Percentiles rank a stretch among this genome's conserved stretches.
Conservation (phyloP, 805 yeast genomes). For the Kodamaea kaohsiungensis region DNA sequence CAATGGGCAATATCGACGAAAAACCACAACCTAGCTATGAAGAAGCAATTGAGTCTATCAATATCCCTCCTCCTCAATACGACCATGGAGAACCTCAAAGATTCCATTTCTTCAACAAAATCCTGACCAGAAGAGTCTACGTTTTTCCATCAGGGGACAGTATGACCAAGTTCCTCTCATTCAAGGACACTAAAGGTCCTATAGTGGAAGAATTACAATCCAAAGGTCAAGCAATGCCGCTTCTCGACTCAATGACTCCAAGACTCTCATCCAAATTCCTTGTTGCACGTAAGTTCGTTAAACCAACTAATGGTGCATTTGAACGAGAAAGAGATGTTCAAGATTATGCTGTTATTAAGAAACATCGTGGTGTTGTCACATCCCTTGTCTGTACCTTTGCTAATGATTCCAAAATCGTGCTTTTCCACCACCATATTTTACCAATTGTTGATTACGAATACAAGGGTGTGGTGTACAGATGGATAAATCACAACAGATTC, state of each 20-base stretch:
- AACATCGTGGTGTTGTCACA: conserved; percentile 2
- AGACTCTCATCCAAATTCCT: conserved; percentile 1
- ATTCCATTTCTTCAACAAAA: background rate
- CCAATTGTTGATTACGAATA: conserved; percentile 11
- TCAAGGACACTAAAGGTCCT: background rate
- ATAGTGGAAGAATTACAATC: conserved; percentile 1
- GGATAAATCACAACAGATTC: conserved; percentile 3
- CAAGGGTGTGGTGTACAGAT: conserved; percentile 9
- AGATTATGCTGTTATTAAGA: conserved; percentile 3
- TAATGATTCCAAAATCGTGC: conserved; percentile 2
- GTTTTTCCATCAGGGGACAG: conserved; percentile 4
- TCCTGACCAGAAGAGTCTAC: background rate
- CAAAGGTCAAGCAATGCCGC: conserved; percentile 5
- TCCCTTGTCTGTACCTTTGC: conserved; percentile 1
- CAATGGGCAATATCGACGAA: background rate
- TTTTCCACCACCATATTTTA: conserved; percentile 6
- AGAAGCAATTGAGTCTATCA: background rate
- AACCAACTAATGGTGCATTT: background rate
- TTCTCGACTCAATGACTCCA: background rate
- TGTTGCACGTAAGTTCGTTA: background rate
- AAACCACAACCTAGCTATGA: conserved; percentile 2
- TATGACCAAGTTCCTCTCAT: background rate
- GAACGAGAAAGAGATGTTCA: conserved; percentile 1
- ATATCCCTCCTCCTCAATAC: conserved; percentile 1
- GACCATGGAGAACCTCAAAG: background rate